phyloP scores from a whole-genome alignment of 352 stramenopile species.

The Phytopythium oedochilum region DNA sequence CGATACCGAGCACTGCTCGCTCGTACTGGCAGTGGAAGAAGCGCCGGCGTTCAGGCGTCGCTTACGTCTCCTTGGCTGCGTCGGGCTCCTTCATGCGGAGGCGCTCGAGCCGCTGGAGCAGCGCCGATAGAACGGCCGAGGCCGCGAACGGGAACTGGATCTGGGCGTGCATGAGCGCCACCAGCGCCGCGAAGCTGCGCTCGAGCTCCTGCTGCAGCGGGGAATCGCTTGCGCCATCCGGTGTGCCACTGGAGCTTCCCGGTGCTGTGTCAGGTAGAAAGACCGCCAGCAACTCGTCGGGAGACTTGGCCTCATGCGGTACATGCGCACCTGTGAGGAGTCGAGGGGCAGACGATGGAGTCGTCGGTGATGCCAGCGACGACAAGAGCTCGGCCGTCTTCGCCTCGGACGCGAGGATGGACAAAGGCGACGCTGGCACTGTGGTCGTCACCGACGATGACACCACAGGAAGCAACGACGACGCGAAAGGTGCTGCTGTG shows the following conservation, averaged over 20 bases:
- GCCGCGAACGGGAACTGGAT: conserved; percentile 22
- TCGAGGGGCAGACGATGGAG: too few relatives aligned
- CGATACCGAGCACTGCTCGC: too few relatives aligned
- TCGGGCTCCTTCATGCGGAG: conserved; percentile 2
- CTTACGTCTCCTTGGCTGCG: neutral
- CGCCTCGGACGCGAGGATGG: neutral
- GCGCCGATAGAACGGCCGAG: conserved; percentile 14
- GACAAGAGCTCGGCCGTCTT: neutral
- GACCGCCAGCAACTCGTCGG: neutral
- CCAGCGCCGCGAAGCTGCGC: conserved; percentile 47
- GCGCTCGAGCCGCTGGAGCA: conserved; percentile 27
- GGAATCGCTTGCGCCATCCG: conserved; percentile 20
- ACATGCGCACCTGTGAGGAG: too few relatives aligned
- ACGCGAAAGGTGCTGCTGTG: neutral
- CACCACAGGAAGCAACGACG: neutral
- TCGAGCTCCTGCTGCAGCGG: conserved; percentile 72
- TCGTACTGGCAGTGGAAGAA: too few relatives aligned
- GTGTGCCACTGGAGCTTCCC: too few relatives aligned
- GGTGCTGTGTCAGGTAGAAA: neutral
- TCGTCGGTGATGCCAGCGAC: neutral
- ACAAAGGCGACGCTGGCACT: neutral
- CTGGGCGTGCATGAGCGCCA: conserved; percentile 33
- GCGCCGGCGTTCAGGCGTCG: too few relatives aligned
- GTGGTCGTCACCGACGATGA: neutral
- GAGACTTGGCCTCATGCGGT: neutral